Evolutionary conservation across 257 asterid genomes (phyloP), one percentile per base, ranked within the genome.

Genomic region (Mentha longifolia): DNA sequence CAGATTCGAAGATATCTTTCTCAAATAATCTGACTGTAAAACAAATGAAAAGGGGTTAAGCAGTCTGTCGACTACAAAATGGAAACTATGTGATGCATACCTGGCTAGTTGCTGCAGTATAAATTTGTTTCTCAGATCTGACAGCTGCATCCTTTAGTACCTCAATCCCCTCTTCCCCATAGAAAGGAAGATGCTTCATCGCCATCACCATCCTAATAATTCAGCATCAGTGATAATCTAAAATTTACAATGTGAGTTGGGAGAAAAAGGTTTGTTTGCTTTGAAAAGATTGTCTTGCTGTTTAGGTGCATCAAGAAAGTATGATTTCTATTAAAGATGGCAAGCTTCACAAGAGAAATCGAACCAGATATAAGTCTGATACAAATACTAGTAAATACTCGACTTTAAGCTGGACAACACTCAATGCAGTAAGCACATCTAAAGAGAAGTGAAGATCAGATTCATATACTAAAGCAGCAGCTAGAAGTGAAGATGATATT

Each of bases 1-100:
- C 96, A 94, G 86, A 84, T 88, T 88, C 84, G 88, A 68, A 65
- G 98, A 89, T 77, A 94, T 89, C 80, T 86, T 89, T 79, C 96
- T 84, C 50, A 89, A 63, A 70, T 94, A 91, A 80, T 94, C 97
- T 3, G 85, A 78, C 97, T 91, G 96, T 78, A 79, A 39, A 52
- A 77, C 6, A 46, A 31, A 65, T 28, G 50, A 63, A 35, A 37
- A 55, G 8, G 62, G 47, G 41, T 33, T 0, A 31, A 31, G 25
- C 62, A 33, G 6, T n/a, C n/a, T n/a, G n/a, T 3, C 67, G 52
- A 28, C 30, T 3, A 55, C n/a, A 10, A 72, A 52, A 37, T 45
- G 65, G 50, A 61, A 52, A 67, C 59, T 43, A 62, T 33, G 49
- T 17, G 52, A 17, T 54, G 61, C 39, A 58, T 79, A 88, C 97